Conservation (phyloP, 768 basidiomycete species). For the Sarcomyxa edulis region DNA sequence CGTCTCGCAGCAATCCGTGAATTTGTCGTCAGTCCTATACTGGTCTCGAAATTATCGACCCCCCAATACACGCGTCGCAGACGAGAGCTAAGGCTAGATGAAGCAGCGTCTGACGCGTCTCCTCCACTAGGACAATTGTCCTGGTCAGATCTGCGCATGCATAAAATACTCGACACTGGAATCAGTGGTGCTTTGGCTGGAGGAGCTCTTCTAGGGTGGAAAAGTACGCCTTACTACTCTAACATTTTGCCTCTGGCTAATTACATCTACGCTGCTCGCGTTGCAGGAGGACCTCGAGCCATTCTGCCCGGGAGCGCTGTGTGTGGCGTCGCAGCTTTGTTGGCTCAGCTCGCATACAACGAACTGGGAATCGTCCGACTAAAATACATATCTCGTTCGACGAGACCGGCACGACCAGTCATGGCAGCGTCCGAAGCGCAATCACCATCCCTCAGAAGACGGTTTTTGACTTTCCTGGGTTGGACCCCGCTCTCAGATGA, state of each 20-base stretch:
- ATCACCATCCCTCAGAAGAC: slow-evolving; percentile 25
- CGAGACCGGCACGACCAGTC: not conserved
- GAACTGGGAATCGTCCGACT: slow-evolving; percentile 59
- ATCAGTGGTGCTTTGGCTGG: slow-evolving; percentile 69
- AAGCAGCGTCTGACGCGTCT: slow-evolving; percentile 8
- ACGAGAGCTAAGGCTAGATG: slow-evolving; percentile 19
- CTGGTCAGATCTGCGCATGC: slow-evolving; percentile 50
- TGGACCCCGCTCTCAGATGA: slow-evolving; percentile 62
- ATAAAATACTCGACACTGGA: slow-evolving; percentile 65
- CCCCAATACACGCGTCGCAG: slow-evolving; percentile 43
- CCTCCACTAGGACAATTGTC: slow-evolving; percentile 19
- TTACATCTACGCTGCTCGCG: slow-evolving; percentile 4
- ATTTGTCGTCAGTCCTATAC: slow-evolving; percentile 62
- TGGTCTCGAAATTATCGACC: slow-evolving; percentile 40
- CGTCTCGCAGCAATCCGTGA: slow-evolving; percentile 59
- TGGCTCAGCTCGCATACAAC: slow-evolving; percentile 72
- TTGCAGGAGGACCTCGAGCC: slow-evolving; percentile 55
- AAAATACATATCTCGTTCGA: slow-evolving; percentile 47
- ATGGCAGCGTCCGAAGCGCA: not conserved
- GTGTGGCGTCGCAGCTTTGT: slow-evolving; percentile 53
- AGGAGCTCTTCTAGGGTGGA: slow-evolving; percentile 47
- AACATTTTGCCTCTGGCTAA: not conserved
- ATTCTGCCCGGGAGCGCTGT: slow-evolving; percentile 48
- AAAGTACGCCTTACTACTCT: slow-evolving; percentile 42
- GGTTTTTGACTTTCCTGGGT: slow-evolving; percentile 41